Evolutionary conservation across 371 early-diverging fungal genomes (phyloP), one percentile per base, ranked within the genome.

Genomic region (Mortierella polycephala): DNA sequence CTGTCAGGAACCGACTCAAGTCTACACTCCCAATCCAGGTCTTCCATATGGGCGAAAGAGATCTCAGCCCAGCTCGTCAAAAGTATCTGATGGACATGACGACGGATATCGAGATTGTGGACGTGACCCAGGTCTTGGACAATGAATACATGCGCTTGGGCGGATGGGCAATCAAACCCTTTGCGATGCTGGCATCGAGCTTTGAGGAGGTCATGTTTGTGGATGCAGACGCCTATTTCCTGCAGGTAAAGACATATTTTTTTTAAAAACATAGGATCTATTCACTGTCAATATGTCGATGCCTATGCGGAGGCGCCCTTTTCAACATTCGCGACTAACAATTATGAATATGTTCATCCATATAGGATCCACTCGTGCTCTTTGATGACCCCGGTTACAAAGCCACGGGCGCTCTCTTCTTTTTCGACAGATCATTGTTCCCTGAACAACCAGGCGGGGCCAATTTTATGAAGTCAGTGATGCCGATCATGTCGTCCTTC

Each of bases 181-280:
- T 85, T 63, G 82, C 90, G 0, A 84, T 93, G 30, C 68, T 94
- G 68, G 90, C 89, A 9, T 91, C 91, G 18, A 75, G 83, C 12
- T 94, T 94, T 62, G 45, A 66, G 8, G 86, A 91, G 45, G 86
- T 88, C 18, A 88, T 93, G 42, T 69, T 94, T 57, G 82, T 93
- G 81, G 93, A 93, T 80, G 90, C 93, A 1, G 94, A 93, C 62
- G 90, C 85, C 1, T 85, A 88, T 23, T 90, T 91, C 77, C 80
- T 93, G 64, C 81, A 87, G 54, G 64, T 71, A 64, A 42, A 50
- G 5, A 0, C 2, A 56, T n/a, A 13, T 20, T 2, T 40, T 45
- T 45, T 13, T 45, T 45, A 7, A 7, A 46, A 46, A 11, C 16
- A 3, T 46, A 3, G 46, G 13, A 11, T 46, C 46, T 46, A 13